phyloP scores from a whole-genome alignment of 2,329 filamentous ascomycete genomes.

The Colletotrichum zoysiae region DNA sequence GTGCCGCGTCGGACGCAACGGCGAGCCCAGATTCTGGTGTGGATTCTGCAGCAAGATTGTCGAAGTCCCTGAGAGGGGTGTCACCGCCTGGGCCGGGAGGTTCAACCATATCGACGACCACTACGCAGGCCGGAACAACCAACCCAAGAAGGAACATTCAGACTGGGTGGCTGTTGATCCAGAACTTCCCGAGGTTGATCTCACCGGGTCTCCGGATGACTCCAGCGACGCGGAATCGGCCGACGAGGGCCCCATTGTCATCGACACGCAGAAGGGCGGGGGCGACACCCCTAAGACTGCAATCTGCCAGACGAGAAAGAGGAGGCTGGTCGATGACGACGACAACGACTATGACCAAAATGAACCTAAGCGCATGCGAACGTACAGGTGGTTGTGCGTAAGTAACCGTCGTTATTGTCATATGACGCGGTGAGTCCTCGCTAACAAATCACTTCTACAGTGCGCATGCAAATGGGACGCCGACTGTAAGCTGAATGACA shows the following conservation, averaged over 20 bases:
- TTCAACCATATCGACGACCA: constrained; percentile 83
- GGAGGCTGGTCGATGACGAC: constrained; percentile 23
- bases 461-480: constrained; percentile 24
- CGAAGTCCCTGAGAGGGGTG: constrained; percentile 60
- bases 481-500: constrained; percentile 8
- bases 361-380: constrained; percentile 35
- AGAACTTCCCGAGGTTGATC: constrained; percentile 37
- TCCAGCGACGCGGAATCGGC: constrained; percentile 24
- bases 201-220: constrained; percentile 15
- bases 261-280: background rate
- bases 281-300: background rate
- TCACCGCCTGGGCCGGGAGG: constrained; percentile 68
- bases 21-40: constrained; percentile 82
- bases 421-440: background rate
- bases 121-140: constrained; percentile 65
- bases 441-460: constrained; percentile 16
- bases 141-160: constrained; percentile 58
- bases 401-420: constrained; percentile 35
- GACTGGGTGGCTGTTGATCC: constrained; percentile 66
- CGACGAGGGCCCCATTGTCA: constrained; percentile 8
- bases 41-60: constrained; percentile 79
- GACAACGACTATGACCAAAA: constrained; percentile 36
- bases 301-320: constrained; percentile 23
- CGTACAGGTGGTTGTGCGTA: constrained; percentile 50
- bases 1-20: constrained; percentile 74